Evolutionary conservation across 1,139 yeast species (phyloP).

Genomic region (Geotrichum candidum): DNA sequence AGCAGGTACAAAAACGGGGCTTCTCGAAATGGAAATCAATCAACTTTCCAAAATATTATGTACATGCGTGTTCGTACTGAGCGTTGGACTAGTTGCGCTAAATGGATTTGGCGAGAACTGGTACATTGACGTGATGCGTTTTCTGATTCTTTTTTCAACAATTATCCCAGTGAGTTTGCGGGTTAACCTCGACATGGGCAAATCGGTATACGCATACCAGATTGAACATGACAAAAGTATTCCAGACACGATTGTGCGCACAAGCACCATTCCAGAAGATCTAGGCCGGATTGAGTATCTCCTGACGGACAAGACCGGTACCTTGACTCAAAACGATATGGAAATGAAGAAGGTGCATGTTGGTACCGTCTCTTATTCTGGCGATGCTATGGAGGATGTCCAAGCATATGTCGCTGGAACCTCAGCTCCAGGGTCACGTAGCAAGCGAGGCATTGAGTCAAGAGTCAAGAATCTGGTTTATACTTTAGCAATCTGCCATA

Average conservation of each 20-base stretch:
- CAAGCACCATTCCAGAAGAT: constrained; percentile 97
- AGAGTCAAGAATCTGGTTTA: constrained; percentile 74
- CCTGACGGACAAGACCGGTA: constrained; percentile 92
- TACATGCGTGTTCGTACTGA: constrained; percentile 72
- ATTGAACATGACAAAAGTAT: constrained; percentile 82
- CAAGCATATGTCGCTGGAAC: constrained; percentile 51
- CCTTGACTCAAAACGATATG: constrained; percentile 97
- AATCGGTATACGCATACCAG: constrained; percentile 91
- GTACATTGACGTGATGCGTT: constrained; percentile 88
- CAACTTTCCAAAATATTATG: constrained; percentile 82
- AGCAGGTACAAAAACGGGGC: constrained; percentile 85
- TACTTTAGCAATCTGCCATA: constrained; percentile 88
- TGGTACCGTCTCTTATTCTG: constrained; percentile 87
- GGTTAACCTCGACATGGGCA: constrained; percentile 91
- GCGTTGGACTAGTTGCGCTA: constrained; percentile 69
- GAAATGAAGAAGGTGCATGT: constrained; percentile 87
- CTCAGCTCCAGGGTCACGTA: constrained; percentile 30
- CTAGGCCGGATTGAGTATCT: constrained; percentile 91
- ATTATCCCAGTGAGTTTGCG: constrained; percentile 94
- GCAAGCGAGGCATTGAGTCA: constrained; percentile 61
- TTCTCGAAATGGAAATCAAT: constrained; percentile 87
- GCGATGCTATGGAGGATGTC: constrained; percentile 88
- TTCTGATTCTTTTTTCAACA: constrained; percentile 83
- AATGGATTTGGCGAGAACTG: constrained; percentile 72
- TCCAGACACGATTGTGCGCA: constrained; percentile 84